Base-by-base conservation (phyloP, 768 basidiomycete genomes). In the Amylocystis lapponica region DNA sequence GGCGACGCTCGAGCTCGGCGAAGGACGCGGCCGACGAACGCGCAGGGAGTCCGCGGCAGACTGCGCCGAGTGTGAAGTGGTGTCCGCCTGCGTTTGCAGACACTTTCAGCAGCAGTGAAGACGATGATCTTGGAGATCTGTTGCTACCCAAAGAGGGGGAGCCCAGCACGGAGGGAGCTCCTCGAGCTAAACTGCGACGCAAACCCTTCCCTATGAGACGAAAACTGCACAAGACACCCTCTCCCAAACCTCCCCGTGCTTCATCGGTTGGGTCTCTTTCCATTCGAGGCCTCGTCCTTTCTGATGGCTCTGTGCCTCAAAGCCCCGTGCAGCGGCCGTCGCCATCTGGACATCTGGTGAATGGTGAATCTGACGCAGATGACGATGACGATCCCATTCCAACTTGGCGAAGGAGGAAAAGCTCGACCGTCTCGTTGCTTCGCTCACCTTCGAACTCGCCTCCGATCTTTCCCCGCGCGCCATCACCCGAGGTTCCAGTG, bases 191-290 rank as follows among this genome's bases (percentile, higher is more conserved):
- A 26, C 17, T 3, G 38, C 25, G 13, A 29, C 34, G 37, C 5
- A 30, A 26, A 23, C 46, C 41, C 5, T 53, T 53, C 22, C 52
- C 52, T 17, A 26, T 53, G 39, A 45, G 19, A n/a, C n/a, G n/a
- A 21, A 43, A 26, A 33, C 39, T 47, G 25, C 33, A 16, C 20
- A 19, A 31, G 16, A 13, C 27, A n/a, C n/a, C 37, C 6, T 16
- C 45, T 2, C 27, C 16, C 5, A 27, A 27, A 2, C 30, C 23
- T 16, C 7, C 26, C 10, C 26, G 5, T 8, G 13, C 31, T 17
- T 4, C 29, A n/a, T n/a, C n/a, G 33, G 45, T 49, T 22, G 8
- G 22, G 27, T 25, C 16, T n/a, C 19, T 16, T 27, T 12, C 16
- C 21, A 6, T 21, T 10, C 20, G 35, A 32, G 7, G 23, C 38